phyloP scores from a whole-genome alignment of 2,329 filamentous ascomycete genomes.

The Aspergillus phoenicis region DNA sequence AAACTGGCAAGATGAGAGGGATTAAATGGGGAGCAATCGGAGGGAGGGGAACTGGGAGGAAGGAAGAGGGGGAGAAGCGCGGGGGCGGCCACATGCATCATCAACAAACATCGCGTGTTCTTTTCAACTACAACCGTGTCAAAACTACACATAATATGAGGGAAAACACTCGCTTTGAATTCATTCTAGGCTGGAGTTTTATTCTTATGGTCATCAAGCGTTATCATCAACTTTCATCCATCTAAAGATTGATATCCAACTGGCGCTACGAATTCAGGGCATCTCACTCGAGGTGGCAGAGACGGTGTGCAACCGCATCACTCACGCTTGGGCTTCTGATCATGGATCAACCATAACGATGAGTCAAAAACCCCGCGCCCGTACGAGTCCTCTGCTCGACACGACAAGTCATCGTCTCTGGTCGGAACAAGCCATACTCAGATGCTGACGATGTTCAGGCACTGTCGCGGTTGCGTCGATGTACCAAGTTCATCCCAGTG shows the following conservation, averaged over 20 bases:
- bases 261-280: neutral
- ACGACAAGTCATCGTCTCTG: neutral
- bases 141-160: too few species aligned
- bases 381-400: neutral
- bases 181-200: neutral
- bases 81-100: too few species aligned
- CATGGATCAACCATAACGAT: neutral
- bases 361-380: neutral
- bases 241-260: neutral
- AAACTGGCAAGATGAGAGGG: too few species aligned
- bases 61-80: too few species aligned
- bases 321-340: neutral
- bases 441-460: constrained; percentile 1
- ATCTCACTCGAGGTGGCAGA: neutral
- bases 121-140: too few species aligned
- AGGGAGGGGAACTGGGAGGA: too few species aligned
- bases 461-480: neutral
- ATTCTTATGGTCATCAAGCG: neutral
- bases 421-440: neutral
- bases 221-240: neutral
- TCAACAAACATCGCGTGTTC: too few species aligned
- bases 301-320: neutral
- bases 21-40: too few species aligned
- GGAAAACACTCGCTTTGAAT: neutral
- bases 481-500: neutral